Conservation (phyloP, 202 grass and related monocot genomes). For the Panicum virgatum region DNA sequence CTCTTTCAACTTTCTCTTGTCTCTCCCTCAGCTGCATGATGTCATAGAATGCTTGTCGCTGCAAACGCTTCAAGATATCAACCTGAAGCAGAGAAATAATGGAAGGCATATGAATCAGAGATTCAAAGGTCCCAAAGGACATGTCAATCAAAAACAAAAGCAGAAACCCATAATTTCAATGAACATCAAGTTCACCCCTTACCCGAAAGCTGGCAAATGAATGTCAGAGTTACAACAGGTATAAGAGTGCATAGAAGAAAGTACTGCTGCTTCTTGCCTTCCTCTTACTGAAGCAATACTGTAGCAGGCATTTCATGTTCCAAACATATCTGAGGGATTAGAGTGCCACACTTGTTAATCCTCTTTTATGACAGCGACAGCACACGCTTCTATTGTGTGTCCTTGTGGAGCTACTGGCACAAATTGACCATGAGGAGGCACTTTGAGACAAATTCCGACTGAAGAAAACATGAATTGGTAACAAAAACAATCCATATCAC, state of each 20-base stretch:
- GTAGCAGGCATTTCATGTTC: background rate
- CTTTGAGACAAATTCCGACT: too few relatives aligned
- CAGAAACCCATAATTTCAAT: background rate
- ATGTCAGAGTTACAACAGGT: background rate
- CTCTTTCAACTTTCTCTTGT: conserved; percentile 76
- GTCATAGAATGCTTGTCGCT: conserved; percentile 73
- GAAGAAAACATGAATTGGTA: background rate
- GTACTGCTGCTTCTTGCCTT: background rate
- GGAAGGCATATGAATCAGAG: background rate
- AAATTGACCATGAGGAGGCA: too few relatives aligned
- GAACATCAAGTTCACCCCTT: background rate
- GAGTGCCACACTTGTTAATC: background rate
- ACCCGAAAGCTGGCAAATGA: background rate
- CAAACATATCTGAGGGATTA: background rate
- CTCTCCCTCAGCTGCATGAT: conserved; percentile 86
- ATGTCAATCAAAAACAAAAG: background rate
- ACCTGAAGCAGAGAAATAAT: conserved; percentile 45
- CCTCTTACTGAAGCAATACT: background rate
- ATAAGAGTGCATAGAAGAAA: background rate
- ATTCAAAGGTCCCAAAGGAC: background rate
- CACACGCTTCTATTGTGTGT: background rate
- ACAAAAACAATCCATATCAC: background rate
- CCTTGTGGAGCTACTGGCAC: background rate
- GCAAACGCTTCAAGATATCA: conserved; percentile 75
- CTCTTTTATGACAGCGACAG: background rate